phyloP scores from a whole-genome alignment of 768 basidiomycete species.

The Trametes sanguinea region DNA sequence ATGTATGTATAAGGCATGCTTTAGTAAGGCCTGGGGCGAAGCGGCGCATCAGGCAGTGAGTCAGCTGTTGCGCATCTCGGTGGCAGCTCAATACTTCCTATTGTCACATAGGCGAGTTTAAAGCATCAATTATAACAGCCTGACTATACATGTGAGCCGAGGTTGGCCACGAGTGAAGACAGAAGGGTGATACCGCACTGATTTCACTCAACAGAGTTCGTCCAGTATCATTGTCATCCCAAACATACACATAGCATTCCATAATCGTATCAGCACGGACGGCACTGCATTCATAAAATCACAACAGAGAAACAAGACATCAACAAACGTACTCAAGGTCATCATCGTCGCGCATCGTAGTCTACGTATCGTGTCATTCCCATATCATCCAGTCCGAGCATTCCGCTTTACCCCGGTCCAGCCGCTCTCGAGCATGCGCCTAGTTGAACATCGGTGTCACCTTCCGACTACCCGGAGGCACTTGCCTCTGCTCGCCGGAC shows the following conservation, averaged over 20 bases:
- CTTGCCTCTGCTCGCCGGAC: conserved; percentile 9
- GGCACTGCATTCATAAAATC: not conserved
- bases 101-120: too few relatives aligned
- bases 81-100: too few relatives aligned
- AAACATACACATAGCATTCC: not conserved
- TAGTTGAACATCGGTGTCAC: conserved; percentile 30
- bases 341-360: not conserved
- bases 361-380: not conserved
- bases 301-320: not conserved
- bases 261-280: not conserved
- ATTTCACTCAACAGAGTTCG: too few relatives aligned
- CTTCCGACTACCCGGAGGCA: conserved; percentile 18
- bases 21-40: too few relatives aligned
- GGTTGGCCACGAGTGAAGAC: too few relatives aligned
- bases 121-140: too few relatives aligned
- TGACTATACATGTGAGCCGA: too few relatives aligned
- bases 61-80: too few relatives aligned
- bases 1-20: too few relatives aligned
- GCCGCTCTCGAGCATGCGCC: not conserved
- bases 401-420: not conserved
- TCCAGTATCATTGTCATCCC: too few relatives aligned
- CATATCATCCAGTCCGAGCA: not conserved
- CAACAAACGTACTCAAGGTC: not conserved
- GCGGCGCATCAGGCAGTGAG: too few relatives aligned
- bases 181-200: too few relatives aligned